A percentile compares a stretch with the other conserved stretches of the same genome.
Evolutionary conservation across 345 rosid genomes (phyloP).

Genomic region (Hypericum androsaemum): DNA sequence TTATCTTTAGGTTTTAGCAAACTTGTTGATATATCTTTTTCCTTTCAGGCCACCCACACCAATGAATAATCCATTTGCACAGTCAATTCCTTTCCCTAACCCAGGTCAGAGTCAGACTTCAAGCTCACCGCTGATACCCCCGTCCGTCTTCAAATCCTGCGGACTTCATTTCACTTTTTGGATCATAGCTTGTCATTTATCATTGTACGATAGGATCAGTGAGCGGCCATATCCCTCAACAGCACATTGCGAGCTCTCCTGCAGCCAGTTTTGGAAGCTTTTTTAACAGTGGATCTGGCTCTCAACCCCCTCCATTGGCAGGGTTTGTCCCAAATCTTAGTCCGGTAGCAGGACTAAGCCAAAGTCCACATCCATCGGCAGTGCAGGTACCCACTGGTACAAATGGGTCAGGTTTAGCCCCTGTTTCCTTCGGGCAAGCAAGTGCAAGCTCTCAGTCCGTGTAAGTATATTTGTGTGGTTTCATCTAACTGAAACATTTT

Average conservation of each 20-base stretch:
- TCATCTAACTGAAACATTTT: not conserved
- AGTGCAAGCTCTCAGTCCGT: constrained; percentile 12
- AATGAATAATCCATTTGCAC: constrained; percentile 32
- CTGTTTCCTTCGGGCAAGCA: constrained; percentile 16
- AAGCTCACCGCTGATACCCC: constrained; percentile 17
- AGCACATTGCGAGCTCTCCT: constrained; percentile 14
- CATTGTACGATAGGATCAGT: constrained; percentile 16
- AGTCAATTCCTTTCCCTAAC: constrained; percentile 33
- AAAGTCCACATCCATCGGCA: constrained; percentile 13
- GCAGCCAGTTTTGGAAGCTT: constrained; percentile 15
- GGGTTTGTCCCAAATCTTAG: no score
- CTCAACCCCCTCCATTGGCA: constrained; percentile 13
- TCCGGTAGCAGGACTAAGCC: constrained; percentile 14
- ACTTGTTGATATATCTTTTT: constrained; percentile 8
- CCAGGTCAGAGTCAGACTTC: constrained; percentile 34
- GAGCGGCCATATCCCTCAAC: constrained; percentile 21
- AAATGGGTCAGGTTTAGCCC: constrained; percentile 10
- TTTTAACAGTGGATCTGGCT: constrained; percentile 14
- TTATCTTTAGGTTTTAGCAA: constrained; percentile 2
- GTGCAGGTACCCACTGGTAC: constrained; percentile 11
- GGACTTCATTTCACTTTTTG: constrained; percentile 11
- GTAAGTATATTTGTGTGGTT: constrained; percentile 24
- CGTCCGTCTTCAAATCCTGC: constrained; percentile 20
- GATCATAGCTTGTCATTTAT: constrained; percentile 15
- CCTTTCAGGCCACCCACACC: constrained; percentile 22